phyloP scores from a whole-genome alignment of 441 rosid genomes.

The Lepidium campestre region DNA sequence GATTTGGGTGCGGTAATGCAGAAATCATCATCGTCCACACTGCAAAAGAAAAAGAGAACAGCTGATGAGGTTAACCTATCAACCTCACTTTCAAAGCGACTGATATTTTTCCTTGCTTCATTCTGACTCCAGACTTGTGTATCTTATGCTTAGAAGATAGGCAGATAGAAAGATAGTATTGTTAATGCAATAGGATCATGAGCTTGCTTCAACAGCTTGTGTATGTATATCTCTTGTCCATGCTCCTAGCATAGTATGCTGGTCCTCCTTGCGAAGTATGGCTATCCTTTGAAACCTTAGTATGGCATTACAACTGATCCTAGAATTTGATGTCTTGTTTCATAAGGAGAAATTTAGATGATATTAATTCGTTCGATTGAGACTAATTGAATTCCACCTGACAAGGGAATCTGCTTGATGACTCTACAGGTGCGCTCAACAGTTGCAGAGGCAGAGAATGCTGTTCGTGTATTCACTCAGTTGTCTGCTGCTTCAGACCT shows the following conservation, averaged over 20 bases:
- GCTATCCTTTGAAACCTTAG: neutral
- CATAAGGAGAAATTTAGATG: neutral
- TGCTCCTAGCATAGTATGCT: neutral
- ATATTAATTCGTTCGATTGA: neutral
- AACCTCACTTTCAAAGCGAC: neutral
- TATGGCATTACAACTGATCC: neutral
- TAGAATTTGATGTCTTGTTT: neutral
- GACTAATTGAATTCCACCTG: slow-evolving; percentile 11
- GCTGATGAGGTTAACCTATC: slow-evolving; percentile 76
- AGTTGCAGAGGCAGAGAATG: slow-evolving; percentile 94
- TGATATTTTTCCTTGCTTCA: neutral
- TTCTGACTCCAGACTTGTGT: neutral
- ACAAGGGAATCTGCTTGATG: slow-evolving; percentile 21
- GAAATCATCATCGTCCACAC: slow-evolving; percentile 92
- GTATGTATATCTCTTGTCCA: neutral
- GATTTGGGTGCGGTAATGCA: slow-evolving; percentile 99
- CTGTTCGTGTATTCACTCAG: slow-evolving; percentile 85
- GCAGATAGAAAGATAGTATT: neutral
- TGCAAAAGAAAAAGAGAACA: slow-evolving; percentile 89
- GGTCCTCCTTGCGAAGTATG: neutral
- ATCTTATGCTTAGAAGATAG: neutral
- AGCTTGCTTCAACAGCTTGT: slow-evolving; percentile 3
- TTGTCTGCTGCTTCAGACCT: slow-evolving; percentile 94
- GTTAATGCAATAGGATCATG: neutral
- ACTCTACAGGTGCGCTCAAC: slow-evolving; percentile 79